A percentile compares a stretch with the other conserved stretches of the same genome.
phyloP scores from a whole-genome alignment of 768 basidiomycete genomes.

The Solioccasus polychromus region DNA sequence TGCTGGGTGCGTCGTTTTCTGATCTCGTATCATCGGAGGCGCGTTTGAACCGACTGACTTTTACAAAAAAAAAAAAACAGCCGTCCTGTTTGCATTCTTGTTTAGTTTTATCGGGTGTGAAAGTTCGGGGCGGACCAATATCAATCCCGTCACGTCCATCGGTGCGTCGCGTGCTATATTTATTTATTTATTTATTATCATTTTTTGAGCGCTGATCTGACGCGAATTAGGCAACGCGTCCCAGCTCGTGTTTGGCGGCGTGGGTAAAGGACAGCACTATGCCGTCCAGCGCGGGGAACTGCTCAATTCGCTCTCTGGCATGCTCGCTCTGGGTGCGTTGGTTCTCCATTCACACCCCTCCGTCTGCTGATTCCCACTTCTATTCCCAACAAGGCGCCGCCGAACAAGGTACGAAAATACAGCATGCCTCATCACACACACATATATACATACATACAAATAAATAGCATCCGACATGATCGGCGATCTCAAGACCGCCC shows the following conservation, averaged over 20 bases:
- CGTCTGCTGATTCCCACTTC: not conserved
- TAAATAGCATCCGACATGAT: constrained; percentile 60
- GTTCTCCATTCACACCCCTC: not conserved
- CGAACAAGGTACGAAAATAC: constrained; percentile 24
- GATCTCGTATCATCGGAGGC: too few relatives aligned
- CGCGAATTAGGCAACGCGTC: constrained; percentile 38
- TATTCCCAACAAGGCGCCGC: constrained; percentile 12
- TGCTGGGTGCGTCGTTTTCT: constrained; percentile 20
- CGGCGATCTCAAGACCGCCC: constrained; percentile 67
- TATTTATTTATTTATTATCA: not conserved
- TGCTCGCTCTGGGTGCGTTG: constrained; percentile 22
- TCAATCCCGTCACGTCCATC: constrained; percentile 60
- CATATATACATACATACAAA: too few relatives aligned
- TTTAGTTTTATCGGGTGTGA: constrained; percentile 70
- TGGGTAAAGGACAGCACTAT: constrained; percentile 44
- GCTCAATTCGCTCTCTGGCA: constrained; percentile 23
- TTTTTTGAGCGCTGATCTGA: too few relatives aligned
- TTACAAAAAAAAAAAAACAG: too few relatives aligned
- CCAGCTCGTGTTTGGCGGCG: constrained; percentile 64
- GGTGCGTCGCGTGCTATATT: constrained; percentile 24
- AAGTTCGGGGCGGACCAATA: constrained; percentile 55
- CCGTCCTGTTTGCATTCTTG: constrained; percentile 57
- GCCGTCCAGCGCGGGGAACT: constrained; percentile 14
- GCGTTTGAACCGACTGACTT: too few relatives aligned
- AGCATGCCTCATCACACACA: too few relatives aligned